These are phyloP conservation scores for Penicillium sp. DNA, from an alignment of 2,329 filamentous ascomycete genomes.

Conservation along the genomic window DNA sequence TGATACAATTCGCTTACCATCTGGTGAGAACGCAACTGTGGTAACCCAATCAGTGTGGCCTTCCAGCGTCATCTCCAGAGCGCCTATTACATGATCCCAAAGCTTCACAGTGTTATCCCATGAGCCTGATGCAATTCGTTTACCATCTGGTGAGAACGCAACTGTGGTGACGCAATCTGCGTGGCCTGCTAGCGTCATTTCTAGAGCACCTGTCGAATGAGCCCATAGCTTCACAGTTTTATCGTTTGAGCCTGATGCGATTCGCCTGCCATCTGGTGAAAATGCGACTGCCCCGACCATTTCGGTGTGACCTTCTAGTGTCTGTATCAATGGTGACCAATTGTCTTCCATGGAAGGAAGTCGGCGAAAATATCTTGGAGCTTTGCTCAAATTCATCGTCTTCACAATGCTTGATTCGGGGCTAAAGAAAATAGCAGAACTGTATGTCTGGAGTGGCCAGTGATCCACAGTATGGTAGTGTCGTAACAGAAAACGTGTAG, in stretches of 20 bases:
- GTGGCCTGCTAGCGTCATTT: background rate
- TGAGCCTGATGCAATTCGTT: no score
- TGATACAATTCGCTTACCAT: slow-evolving; percentile 6
- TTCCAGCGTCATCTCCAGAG: no score
- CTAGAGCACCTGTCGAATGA: background rate
- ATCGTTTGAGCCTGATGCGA: no score
- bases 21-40: slow-evolving; percentile 9
- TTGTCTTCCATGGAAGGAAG: background rate
- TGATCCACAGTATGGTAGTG: slow-evolving; percentile 10
- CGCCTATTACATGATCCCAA: no score
- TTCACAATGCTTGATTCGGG: slow-evolving; percentile 18
- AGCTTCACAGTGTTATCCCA: no score
- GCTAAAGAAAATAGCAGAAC: slow-evolving; percentile 21
- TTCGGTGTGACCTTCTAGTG: slow-evolving; percentile 25
- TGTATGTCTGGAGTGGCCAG: slow-evolving; percentile 23
- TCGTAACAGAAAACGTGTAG: slow-evolving; percentile 16
- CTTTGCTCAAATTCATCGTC: slow-evolving; percentile 5
- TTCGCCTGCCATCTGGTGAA: no score
- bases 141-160: no score
- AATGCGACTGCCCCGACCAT: background rate
- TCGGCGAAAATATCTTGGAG: slow-evolving; percentile 10
- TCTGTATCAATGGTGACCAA: slow-evolving; percentile 7
- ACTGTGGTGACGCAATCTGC: no score
- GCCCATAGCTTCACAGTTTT: slow-evolving; percentile 29
- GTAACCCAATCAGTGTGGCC: no score